Percentiles rank a stretch among this genome's conserved stretches.
phyloP scores from a whole-genome alignment of 2,329 filamentous ascomycete species.

The Exophiala spinifera region DNA sequence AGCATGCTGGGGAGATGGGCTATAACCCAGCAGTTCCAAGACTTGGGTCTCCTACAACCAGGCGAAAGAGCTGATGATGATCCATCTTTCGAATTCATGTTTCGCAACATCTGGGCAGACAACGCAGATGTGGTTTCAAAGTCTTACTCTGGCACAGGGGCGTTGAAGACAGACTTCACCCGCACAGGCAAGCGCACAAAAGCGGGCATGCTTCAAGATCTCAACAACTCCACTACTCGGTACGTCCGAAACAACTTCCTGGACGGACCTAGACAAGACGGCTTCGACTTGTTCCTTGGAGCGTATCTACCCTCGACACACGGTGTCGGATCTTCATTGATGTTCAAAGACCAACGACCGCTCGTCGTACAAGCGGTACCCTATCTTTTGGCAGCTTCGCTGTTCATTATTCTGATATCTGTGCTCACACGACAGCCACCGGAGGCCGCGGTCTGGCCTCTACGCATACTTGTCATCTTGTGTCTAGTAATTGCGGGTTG shows the following conservation, averaged over 20 bases:
- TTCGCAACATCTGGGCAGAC: slow-evolving; percentile 97
- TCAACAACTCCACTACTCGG: slow-evolving; percentile 81
- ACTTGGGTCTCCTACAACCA: slow-evolving; percentile 72
- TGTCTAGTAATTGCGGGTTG: slow-evolving; percentile 70
- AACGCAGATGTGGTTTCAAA: slow-evolving; percentile 94
- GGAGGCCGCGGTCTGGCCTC: slow-evolving; percentile 72
- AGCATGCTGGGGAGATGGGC: slow-evolving; percentile 92
- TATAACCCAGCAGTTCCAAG: slow-evolving; percentile 81
- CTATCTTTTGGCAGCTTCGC: slow-evolving; percentile 79
- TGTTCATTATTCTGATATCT: slow-evolving; percentile 78
- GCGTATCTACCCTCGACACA: slow-evolving; percentile 73
- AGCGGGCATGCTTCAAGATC: slow-evolving; percentile 78
- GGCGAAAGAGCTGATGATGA: slow-evolving; percentile 80
- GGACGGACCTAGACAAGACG: slow-evolving; percentile 91
- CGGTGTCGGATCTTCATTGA: slow-evolving; percentile 65
- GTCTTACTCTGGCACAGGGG: slow-evolving; percentile 92
- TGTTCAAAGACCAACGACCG: slow-evolving; percentile 83
- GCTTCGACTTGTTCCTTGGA: slow-evolving; percentile 90
- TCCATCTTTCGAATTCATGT: slow-evolving; percentile 77
- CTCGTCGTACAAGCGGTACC: slow-evolving; percentile 89
- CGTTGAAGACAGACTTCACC: slow-evolving; percentile 96
- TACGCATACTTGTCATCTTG: slow-evolving; percentile 77
- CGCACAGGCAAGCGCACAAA: slow-evolving; percentile 87
- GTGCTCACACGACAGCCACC: slow-evolving; percentile 69
- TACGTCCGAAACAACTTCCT: slow-evolving; percentile 93